Evolutionary conservation across 352 stramenopile genomes (phyloP).

Genomic region (Thalassiosira mediterranea): DNA sequence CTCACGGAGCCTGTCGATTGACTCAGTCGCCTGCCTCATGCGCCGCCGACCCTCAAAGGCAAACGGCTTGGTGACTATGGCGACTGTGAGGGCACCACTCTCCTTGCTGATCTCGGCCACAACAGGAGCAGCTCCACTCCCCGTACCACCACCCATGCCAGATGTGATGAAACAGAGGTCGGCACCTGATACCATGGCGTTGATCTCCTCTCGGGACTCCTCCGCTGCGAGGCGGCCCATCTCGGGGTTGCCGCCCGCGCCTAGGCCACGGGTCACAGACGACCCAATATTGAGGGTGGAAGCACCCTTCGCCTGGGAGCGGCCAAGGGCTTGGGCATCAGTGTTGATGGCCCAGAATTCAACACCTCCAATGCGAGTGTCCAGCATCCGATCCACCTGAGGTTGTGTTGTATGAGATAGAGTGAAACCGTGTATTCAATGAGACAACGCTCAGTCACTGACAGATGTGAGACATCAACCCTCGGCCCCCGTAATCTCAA

Average conservation of each 20-base stretch:
- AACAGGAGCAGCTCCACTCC: conserved; percentile 87
- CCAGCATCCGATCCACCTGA: conserved; percentile 78
- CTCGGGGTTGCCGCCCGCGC: conserved; percentile 70
- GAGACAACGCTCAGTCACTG: not conserved
- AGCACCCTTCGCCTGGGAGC: conserved; percentile 64
- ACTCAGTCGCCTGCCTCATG: conserved; percentile 88
- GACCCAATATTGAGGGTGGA: conserved; percentile 83
- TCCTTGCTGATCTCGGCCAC: conserved; percentile 90
- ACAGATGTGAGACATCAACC: conserved; percentile 3
- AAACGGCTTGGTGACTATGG: conserved; percentile 95
- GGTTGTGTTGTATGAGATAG: not conserved
- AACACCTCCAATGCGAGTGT: conserved; percentile 77
- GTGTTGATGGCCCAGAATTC: conserved; percentile 88
- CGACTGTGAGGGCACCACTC: conserved; percentile 92
- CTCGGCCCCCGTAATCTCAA: not conserved
- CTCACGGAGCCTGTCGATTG: conserved; percentile 90
- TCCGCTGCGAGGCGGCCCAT: conserved; percentile 63
- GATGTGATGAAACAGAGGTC: conserved; percentile 77
- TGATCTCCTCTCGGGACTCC: conserved; percentile 72
- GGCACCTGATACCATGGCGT: conserved; percentile 55
- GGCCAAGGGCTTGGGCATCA: conserved; percentile 74
- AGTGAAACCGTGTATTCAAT: not conserved
- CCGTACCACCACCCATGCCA: conserved; percentile 80
- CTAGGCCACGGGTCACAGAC: conserved; percentile 76
- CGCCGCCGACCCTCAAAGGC: conserved; percentile 92